These are phyloP conservation scores for Ophiostoma perfectum DNA, from an alignment of 2,329 filamentous ascomycete genomes.

Conservation along the genomic window DNA sequence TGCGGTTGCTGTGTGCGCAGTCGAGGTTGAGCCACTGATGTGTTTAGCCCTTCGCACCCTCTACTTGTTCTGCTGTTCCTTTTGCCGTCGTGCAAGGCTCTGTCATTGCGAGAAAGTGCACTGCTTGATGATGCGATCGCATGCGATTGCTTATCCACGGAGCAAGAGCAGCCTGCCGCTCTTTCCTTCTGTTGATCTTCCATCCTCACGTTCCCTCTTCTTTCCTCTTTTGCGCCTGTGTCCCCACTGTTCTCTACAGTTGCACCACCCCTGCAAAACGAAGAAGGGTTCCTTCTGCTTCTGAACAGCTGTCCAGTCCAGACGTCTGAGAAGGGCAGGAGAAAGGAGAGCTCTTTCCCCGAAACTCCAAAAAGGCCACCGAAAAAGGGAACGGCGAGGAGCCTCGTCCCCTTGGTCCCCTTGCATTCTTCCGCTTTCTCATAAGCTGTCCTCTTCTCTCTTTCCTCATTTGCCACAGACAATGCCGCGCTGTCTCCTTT, in stretches of 20 bases:
- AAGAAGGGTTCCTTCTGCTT: background rate
- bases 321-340: background rate
- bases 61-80: too few relatives aligned
- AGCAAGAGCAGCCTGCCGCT: background rate
- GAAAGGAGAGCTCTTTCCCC: conserved; percentile 11
- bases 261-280: background rate
- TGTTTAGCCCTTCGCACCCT: too few relatives aligned
- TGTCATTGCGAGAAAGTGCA: too few relatives aligned
- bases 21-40: background rate
- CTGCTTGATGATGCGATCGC: too few relatives aligned
- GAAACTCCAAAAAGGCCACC: conserved; percentile 5
- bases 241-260: background rate
- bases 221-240: background rate
- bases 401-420: background rate
- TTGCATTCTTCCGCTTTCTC: background rate
- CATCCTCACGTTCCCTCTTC: background rate
- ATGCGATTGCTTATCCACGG: too few relatives aligned
- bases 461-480: background rate
- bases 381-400: background rate
- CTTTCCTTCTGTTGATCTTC: background rate
- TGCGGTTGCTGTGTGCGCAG: background rate
- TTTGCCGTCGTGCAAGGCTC: too few relatives aligned
- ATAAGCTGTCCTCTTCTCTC: conserved; percentile 6
- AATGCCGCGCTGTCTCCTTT: too few relatives aligned
- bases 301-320: conserved; percentile 11